A percentile compares a stretch with the other conserved stretches of the same genome.
Conservation (phyloP, 2,329 filamentous ascomycete genomes). For the Colletotrichum nymphaeae region DNA sequence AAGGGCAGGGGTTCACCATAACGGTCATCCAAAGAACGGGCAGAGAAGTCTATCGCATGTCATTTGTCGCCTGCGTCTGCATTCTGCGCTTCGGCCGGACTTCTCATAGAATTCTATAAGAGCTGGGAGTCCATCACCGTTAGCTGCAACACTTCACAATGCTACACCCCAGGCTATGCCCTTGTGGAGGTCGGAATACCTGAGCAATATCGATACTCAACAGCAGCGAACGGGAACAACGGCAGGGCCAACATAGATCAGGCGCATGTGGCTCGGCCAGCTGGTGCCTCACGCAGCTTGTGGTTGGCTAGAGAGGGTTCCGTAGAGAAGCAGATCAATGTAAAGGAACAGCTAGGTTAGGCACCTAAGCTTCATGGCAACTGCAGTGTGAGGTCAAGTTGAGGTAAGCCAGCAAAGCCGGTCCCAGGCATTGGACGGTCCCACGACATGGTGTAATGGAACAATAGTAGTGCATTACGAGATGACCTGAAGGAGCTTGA, state of each 20-base stretch:
- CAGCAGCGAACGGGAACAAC: conserved; percentile 12
- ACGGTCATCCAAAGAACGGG: conserved; percentile 19
- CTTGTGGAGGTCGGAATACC: neutral
- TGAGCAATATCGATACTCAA: neutral
- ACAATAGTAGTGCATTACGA: neutral
- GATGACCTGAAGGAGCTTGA: neutral
- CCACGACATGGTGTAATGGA: neutral
- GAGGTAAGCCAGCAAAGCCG: neutral
- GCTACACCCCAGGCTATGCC: neutral
- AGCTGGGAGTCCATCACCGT: neutral
- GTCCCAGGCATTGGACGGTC: neutral
- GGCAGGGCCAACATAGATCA: conserved; percentile 16
- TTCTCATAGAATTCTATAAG: neutral
- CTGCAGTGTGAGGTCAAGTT: neutral
- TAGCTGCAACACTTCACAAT: neutral
- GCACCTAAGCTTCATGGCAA: neutral
- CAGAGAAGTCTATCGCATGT: neutral
- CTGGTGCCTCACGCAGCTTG: neutral
- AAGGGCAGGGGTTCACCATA: conserved; percentile 28
- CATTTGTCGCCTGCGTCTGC: neutral
- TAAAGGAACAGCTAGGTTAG: neutral
- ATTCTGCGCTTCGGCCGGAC: neutral
- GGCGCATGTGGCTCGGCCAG: conserved; percentile 4
- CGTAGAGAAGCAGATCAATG: conserved; percentile 3
- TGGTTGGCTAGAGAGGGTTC: conserved; percentile 12